Evolutionary conservation across 1,284 basidiomycete species (phyloP), one percentile per base, ranked within the genome.

Genomic region (Lentinula novae-zelandiae): DNA sequence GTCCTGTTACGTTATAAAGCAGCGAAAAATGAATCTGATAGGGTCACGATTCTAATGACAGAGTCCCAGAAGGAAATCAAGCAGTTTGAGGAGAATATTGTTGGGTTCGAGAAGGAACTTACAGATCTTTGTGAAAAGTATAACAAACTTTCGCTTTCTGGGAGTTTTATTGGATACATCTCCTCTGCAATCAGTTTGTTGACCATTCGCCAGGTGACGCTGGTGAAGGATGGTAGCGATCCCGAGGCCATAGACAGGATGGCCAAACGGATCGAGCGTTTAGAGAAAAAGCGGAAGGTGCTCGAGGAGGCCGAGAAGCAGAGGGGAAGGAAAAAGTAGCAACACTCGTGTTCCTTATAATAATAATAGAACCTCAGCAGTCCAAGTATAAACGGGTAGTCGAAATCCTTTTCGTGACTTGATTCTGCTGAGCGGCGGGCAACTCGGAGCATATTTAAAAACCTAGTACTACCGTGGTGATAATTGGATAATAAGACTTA

Each of bases 141-240:
- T 34, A 42, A 51, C 27, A 33, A 54, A 12, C 50, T 60, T 33
- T 10, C 59, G 17, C 39, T 60, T 3, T 60, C 59, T 8, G 59
- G 52, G 5, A 60, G 59, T n/a, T 60, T 60, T 31, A 34, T 44
- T n/a, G 53, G 51, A 4, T 53, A 54, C 6, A 53, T 60, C 3
- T n/a, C 52, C 17, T 53, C 52, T 10, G 51, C 52, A 8, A 42
- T 60, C 40, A 13, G 7, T 15, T 20, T 60, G 31, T n/a, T 60
- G 20, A 53, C 50, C 12, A 22, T 40, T 13, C 50, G 53, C 39
- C n/a, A 46, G 17, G 22, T 48, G 40, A 4, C 52, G 2, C 17
- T 60, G 52, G n/a, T 31, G 40, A 17, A 53, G 33, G 53, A 54
- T n/a, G 44, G 53, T 10, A 33, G 20, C 15, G 52, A 46, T 55